Evolutionary conservation across 106 monocot species (phyloP), one percentile per base, ranked within the genome.

Genomic region (Platanthera guangdongensis): DNA sequence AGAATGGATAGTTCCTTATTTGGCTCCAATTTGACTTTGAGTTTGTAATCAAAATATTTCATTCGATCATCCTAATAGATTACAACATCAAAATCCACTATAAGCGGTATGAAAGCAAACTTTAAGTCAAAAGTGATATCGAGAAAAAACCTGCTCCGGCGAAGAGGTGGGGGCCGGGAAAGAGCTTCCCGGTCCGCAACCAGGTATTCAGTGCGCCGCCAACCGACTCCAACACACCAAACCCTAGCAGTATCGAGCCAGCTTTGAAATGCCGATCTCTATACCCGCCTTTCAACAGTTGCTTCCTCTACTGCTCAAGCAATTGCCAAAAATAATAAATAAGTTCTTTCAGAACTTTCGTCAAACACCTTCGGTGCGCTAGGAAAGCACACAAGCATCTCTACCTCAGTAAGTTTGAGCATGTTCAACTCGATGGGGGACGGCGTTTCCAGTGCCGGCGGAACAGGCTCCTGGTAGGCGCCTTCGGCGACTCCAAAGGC

Each of bases 81-180:
- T 18, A 18, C 9, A 6, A 21, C 59, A 8, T 21, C 8, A 60
- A 60, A 21, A 5, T 21, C 9, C 59, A 21, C 9, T 21, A 21
- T 0, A 60, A 21, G 57, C 57, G 18, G 57, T 18, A 57, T 57
- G n/a, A 13, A 57, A 57, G 15, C 12, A 1, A 4, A 19, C 16
- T 18, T 59, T 5, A 25, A 2, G 32, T 2, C 30, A 67, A 67
- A 9, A 39, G 2, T 13, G 13, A 10, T 28, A 28, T 28, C 9
- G 13, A 13, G 32, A 5, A 21, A 67, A 3, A 8, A 92, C 91
- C 87, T 14, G 90, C 89, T 13, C 95, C 95, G 11, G 88, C 89
- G 65, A 93, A 95, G 59, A 95, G 82, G 77, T 95, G 95, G 13
- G 95, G 93, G 1, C 95, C 90, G 6, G 95, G 95, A 52, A 95